Evolutionary conservation across 1,284 basidiomycete species (phyloP), one percentile per base, ranked within the genome.

Genomic region (Cutaneotrichosporon spelunceum): DNA sequence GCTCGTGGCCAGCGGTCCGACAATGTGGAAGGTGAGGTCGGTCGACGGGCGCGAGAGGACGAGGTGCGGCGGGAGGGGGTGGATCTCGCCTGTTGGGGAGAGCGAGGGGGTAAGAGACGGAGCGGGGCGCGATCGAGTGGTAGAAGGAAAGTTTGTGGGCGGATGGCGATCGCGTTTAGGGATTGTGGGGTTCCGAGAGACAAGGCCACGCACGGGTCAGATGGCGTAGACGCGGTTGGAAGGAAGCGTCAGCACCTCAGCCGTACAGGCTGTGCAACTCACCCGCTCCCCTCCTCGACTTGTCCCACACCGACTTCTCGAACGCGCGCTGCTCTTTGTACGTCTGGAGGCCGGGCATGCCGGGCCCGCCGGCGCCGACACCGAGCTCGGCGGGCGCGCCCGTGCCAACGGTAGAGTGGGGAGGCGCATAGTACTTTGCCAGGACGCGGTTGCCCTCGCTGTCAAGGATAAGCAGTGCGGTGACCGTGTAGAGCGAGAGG

Each of bases 261-360:
- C n/a, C n/a, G n/a, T n/a, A n/a, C 29, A 1, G 10, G 24, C n/a
- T 6, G 50, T 9, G 6, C 29, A 27, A 83, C 86, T 72, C 71
- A 93, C 92, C 90, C 79, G 88, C 88, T 23, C 89, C 84, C 74
- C 93, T 90, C 80, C 92, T 90, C 0, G 93, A 94, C 82, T 99
- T 99, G 72, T 92, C 89, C 84, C 87, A 96, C 47, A 99, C 82
- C 2, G 89, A 90, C 82, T 95, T 95, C 82, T 99, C 96, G 74
- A 98, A 97, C 29, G 88, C 86, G 55, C 90, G 88, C 79, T 97
- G 95, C 74, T 99, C 95, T 79, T 98, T 97, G 70, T 91, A 74
- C 16, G 87, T 87, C 21, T 82, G 62, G 62, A 79, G 65, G 4
- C 78, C 78, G 10, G 68, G 64, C 68, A 71, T 72, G 8, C 75